These are phyloP conservation scores for Zygotorulaspora mrakii DNA, from an alignment of 1,139 yeast species.

Conservation along the genomic window DNA sequence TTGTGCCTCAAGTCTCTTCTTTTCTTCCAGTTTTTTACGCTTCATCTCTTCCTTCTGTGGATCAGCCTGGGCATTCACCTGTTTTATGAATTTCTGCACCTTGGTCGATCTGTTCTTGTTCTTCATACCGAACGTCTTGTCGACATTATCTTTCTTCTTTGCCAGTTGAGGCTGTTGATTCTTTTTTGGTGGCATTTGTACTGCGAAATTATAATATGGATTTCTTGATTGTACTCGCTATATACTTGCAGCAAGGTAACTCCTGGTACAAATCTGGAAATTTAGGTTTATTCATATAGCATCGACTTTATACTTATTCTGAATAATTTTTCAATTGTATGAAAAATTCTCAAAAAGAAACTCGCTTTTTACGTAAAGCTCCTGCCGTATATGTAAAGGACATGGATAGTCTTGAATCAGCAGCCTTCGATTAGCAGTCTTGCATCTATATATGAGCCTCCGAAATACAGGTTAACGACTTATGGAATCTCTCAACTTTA, in stretches of 20 bases:
- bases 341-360: background rate
- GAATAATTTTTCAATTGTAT: background rate
- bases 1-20: slow-evolving; percentile 86
- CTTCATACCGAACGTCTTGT: slow-evolving; percentile 91
- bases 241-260: too few species aligned
- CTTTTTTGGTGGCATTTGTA: slow-evolving; percentile 65
- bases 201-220: too few species aligned
- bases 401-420: too few species aligned
- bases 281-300: too few species aligned
- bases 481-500: too few species aligned
- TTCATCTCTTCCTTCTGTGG: slow-evolving; percentile 74
- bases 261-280: too few species aligned
- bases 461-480: too few species aligned
- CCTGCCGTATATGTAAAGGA: too few species aligned
- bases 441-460: too few species aligned
- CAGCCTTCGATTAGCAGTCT: too few species aligned
- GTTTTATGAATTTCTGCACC: slow-evolving; percentile 82
- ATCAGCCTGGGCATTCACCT: slow-evolving; percentile 68
- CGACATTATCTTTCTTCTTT: slow-evolving; percentile 76
- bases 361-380: background rate
- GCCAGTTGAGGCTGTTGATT: slow-evolving; percentile 65
- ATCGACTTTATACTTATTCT: too few species aligned
- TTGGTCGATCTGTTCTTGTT: slow-evolving; percentile 90
- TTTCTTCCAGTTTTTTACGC: slow-evolving; percentile 75
- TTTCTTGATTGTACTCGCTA: too few species aligned